phyloP scores from a whole-genome alignment of 768 basidiomycete genomes.

The Lactifluus volemus region DNA sequence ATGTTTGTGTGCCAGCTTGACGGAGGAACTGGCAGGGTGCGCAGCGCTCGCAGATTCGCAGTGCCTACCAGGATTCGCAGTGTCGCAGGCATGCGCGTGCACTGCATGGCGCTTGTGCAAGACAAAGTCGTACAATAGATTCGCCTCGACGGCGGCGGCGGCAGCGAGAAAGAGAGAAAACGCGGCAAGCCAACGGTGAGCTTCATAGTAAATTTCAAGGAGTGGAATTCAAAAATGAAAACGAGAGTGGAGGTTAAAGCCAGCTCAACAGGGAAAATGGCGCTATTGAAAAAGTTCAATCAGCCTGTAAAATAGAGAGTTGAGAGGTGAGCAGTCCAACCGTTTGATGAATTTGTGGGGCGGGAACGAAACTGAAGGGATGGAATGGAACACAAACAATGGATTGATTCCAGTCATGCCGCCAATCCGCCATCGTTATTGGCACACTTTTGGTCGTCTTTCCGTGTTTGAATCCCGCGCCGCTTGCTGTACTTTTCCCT shows the following conservation, averaged over 20 bases:
- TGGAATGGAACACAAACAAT: neutral
- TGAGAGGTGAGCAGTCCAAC: no score
- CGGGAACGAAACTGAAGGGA: neutral
- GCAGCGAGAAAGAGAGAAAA: slow-evolving; percentile 3
- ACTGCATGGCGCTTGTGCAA: neutral
- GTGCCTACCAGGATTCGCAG: neutral
- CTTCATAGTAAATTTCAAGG: slow-evolving; percentile 4
- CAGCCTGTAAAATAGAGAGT: neutral
- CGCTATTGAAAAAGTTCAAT: neutral
- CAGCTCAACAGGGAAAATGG: neutral
- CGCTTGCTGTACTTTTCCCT: neutral
- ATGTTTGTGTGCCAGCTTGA: neutral
- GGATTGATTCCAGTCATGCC: neutral
- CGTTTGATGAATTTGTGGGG: neutral
- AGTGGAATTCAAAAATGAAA: neutral
- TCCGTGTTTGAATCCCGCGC: neutral
- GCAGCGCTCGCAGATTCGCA: neutral
- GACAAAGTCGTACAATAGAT: neutral
- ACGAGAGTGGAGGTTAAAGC: neutral
- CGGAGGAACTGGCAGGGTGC: neutral
- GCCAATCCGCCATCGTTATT: neutral
- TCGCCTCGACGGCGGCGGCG: neutral
- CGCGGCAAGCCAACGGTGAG: neutral
- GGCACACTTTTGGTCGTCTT: neutral
- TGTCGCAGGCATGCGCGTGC: neutral